Base-by-base conservation (phyloP, 2,329 filamentous ascomycete species). In the Cladobotryum mycophilum region DNA sequence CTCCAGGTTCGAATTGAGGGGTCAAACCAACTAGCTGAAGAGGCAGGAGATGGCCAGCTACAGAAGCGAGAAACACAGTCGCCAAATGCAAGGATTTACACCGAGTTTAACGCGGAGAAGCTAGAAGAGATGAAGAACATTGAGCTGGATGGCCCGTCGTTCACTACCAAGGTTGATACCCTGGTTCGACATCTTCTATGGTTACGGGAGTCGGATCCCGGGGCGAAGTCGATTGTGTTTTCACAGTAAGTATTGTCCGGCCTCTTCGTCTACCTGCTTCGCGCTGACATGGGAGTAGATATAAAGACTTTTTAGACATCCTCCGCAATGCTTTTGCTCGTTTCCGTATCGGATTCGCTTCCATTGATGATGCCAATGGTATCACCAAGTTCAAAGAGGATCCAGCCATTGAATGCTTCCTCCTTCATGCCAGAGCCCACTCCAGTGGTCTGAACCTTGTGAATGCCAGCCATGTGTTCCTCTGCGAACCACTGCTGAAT, bases 401-500 rank as follows among this genome's bases (percentile, higher is more conserved):
- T 55, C 79, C 88, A 1, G 67, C 71, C 3, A 68, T 86, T 5
- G 89, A 96, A 64, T 91, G 87, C 59, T 92, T 99, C 59, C 76
- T 97, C 3, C 78, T 99, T 13, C 90, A 96, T 63, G 91, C 91
- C 5, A 88, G 90, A 57, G 87, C 89, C 0, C 89, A 96, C 64
- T 86, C 89, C 0, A 91, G 88, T 1, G 93, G 93, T 0, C 75
- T 99, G 30, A 97, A 95, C 55, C 79, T 99, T 0, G 86, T 96
- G 57, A 92, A 95, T 60, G 93, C 92, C 4, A 96, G 84, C 44
- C 90, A 97, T 63, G 90, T 97, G 1, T 95, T 97, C 63, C 78
- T 99, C 4, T 96, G 90, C 65, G 93, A 99, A 64, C 93, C 93
- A 2, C 74, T 97, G 3, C 82, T 97, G 59, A 96, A 97, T 63